phyloP scores from a whole-genome alignment of 306 rosid species.

The Lathyrus oleraceus region DNA sequence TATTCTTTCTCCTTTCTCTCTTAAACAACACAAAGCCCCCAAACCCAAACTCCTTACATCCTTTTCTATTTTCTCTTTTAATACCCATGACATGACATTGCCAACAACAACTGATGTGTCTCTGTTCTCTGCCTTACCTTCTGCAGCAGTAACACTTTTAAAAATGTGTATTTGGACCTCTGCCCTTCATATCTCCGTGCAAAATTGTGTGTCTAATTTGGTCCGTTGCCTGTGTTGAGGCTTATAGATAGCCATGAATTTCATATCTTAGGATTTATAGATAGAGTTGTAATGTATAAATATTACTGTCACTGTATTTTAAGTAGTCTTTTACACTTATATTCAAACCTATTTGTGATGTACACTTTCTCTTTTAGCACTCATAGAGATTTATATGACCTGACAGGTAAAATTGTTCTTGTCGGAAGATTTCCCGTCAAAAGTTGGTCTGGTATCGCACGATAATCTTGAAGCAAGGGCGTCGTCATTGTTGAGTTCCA shows the following conservation, averaged over 20 bases:
- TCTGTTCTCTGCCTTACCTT: not conserved
- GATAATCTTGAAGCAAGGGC: slow-evolving; percentile 53
- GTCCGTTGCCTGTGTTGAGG: not conserved
- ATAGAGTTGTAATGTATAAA: not conserved
- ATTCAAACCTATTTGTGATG: slow-evolving; percentile 12
- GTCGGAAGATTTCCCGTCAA: slow-evolving; percentile 62
- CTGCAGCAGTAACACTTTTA: not conserved
- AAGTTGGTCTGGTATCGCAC: slow-evolving; percentile 46
- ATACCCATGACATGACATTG: not conserved
- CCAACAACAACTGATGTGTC: not conserved
- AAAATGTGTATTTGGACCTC: not conserved
- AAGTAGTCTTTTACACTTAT: not conserved
- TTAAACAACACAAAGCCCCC: not conserved
- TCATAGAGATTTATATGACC: not conserved
- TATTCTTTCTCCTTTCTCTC: not conserved
- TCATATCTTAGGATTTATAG: slow-evolving; percentile 1
- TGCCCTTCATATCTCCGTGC: slow-evolving; percentile 1
- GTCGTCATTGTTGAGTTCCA: slow-evolving; percentile 42
- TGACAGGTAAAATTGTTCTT: slow-evolving; percentile 60
- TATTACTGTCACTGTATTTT: slow-evolving; percentile 3
- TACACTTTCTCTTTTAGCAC: slow-evolving; percentile 7
- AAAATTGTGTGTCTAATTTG: not conserved
- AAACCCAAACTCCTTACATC: not conserved
- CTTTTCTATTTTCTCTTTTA: not conserved
- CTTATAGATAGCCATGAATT: not conserved